Base-by-base conservation (phyloP, 2,329 filamentous ascomycete genomes). In the Rugonectria rugulosa region DNA sequence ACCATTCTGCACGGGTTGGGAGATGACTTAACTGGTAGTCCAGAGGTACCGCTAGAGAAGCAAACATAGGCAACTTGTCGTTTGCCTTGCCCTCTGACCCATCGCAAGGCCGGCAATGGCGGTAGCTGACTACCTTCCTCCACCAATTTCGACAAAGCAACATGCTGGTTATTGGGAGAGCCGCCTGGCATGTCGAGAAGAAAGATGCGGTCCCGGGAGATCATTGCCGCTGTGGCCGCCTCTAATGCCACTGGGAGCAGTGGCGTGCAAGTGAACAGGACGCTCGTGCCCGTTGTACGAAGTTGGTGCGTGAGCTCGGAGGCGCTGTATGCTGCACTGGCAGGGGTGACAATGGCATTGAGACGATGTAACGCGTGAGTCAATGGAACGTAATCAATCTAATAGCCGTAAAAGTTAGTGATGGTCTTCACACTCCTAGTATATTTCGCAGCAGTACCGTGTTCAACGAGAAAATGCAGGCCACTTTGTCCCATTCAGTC, bases 31-130 rank as follows among this genome's bases (percentile, higher is more conserved):
- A 89, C 88, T 11, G 90, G 90, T 26, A 92, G 74, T 2, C 90
- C 90, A 12, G 89, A 92, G 1, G 90, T 94, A 14, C 90, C 90
- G 69, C 88, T 91, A 0, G 88, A 92, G 70, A 91, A 93, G 75
- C 89, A 92, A 36, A 96, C 77, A 68, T 90, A 93, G 0, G 90
- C 88, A 4, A 86, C 85, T 64, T 88, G 86, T 47, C 84, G 84
- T 26, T 82, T 81, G 3, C 87, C 88, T 63, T 90, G 85, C 0
- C 89, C 88, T 56, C 80, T 80, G 34, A 74, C 66, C 87, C 87
- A 90, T 23, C 77, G 78, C 66, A 89, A 69, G 5, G 79, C 73
- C 56, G 84, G 78, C 17, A 89, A 69, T 14, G 77, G 71, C 3
- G 82, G 79, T 23, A 86, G 72, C 11, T 76, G 75, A 29, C 70